phyloP scores from a whole-genome alignment of 1,284 basidiomycete genomes.

The Porodaedalea pini region DNA sequence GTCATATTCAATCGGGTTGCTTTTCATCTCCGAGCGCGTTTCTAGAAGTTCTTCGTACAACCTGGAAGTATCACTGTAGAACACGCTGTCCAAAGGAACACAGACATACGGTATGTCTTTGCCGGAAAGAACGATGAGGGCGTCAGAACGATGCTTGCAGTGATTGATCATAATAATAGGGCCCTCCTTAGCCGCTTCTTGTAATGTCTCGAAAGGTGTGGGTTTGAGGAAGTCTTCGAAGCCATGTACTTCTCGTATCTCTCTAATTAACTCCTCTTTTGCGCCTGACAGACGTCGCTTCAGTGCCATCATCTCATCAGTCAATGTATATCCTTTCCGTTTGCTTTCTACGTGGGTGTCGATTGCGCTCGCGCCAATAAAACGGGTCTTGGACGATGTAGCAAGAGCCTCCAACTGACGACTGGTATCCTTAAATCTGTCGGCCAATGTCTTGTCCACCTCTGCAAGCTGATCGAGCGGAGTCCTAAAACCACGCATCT shows the following conservation, averaged over 20 bases:
- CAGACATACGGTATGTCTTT: not conserved
- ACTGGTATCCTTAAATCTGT: not conserved
- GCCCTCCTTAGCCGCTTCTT: slow-evolving; percentile 10
- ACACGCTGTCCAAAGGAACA: not conserved
- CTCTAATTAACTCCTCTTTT: slow-evolving; percentile 3
- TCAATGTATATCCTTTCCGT: not conserved
- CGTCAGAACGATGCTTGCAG: slow-evolving; percentile 6
- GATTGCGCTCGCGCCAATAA: not conserved
- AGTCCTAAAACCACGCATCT: not conserved
- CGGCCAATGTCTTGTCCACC: not conserved
- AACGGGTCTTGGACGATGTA: too few species aligned
- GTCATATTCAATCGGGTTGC: too few species aligned
- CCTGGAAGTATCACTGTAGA: not conserved
- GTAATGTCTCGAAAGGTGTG: slow-evolving; percentile 11
- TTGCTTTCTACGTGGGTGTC: not conserved
- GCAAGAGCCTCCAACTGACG: not conserved
- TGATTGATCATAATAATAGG: slow-evolving; percentile 9
- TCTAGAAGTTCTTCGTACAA: not conserved
- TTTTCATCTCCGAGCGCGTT: too few species aligned
- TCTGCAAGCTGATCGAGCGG: too few species aligned
- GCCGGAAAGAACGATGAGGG: not conserved
- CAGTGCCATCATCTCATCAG: not conserved
- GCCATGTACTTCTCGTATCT: slow-evolving; percentile 13
- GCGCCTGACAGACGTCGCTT: not conserved
- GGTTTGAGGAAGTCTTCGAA: slow-evolving; percentile 12